Base-by-base conservation (phyloP, 768 basidiomycete species). In the Kwoniella sp. region DNA sequence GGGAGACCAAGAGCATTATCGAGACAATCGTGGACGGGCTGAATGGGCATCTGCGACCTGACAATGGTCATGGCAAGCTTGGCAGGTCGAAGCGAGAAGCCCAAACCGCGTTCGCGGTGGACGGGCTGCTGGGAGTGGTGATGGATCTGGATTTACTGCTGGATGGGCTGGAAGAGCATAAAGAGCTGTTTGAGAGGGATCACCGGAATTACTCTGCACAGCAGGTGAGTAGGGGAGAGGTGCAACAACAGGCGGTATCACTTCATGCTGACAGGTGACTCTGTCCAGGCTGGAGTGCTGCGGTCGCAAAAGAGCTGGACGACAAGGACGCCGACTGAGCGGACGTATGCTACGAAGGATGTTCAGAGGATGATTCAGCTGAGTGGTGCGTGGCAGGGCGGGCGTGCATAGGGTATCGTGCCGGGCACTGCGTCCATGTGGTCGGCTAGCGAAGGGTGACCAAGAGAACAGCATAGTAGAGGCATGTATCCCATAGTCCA, bases 261-360 rank as follows among this genome's bases (percentile, higher is more conserved):
- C 32, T 33, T 5, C 15, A 10, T 5, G 4, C n/a, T n/a, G 8
- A 20, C 7, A 32, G 26, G 51, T 31, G 3, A 3, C 7, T 42
- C 78, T 75, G 9, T 25, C 7, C 39, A 93, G 88, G 93, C 93
- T 15, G 92, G 95, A 84, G 89, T 98, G 50, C 78, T 99, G 11
- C 82, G 93, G 22, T 88, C 92, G 67, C 95, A 99, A 73, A 90
- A 89, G 74, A 87, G 87, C 68, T 98, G 93, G 93, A 95, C 84
- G 57, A 83, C 84, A 22, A 80, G 90, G 43, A 91, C 88, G 61
- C 84, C 88, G 14, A 95, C 88, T 19, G 95, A 99, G 72, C 80
- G 86, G 31, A 73, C 90, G 57, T 96, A 96, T 77, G 93, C 89
- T 85, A 88, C 87, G 31, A 85, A 85, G 50, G 92, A 96, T 20